Percentiles rank a stretch among this genome's conserved stretches.
Conservation (phyloP, 345 rosid species). For the Pistacia vera region DNA sequence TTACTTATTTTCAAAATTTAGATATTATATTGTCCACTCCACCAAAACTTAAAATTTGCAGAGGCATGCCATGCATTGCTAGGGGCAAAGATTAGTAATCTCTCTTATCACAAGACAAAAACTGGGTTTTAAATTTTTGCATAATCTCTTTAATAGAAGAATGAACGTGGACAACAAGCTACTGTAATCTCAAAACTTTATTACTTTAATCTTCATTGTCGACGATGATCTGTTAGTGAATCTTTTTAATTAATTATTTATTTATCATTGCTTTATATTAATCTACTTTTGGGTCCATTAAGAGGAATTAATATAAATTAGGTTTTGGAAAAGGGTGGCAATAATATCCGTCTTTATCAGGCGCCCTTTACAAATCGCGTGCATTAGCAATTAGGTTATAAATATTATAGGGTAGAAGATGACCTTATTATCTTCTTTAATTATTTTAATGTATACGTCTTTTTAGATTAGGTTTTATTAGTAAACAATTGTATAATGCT, state of each 20-base stretch:
- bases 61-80: no score
- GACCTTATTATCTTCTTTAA: constrained; percentile 17
- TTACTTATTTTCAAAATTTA: no score
- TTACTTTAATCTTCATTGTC: background rate
- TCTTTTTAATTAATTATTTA: no score
- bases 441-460: constrained; percentile 23
- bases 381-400: constrained; percentile 7
- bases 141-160: constrained; percentile 2
- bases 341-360: constrained; percentile 23
- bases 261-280: background rate
- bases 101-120: no score
- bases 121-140: constrained; percentile 1
- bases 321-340: background rate
- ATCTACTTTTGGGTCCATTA: constrained; percentile 19
- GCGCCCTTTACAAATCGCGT: constrained; percentile 1
- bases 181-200: background rate
- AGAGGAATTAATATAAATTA: background rate
- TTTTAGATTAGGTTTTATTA: constrained; percentile 32
- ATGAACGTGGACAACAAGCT: constrained; percentile 8
- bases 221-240: background rate
- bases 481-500: background rate
- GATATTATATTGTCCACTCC: no score
- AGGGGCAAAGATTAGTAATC: no score
- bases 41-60: no score
- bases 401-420: background rate